A percentile compares a stretch with the other conserved stretches of the same genome.
These are phyloP conservation scores for Fusarium euwallaceae DNA, from an alignment of 2,329 filamentous ascomycete species.

Conservation along the genomic window DNA sequence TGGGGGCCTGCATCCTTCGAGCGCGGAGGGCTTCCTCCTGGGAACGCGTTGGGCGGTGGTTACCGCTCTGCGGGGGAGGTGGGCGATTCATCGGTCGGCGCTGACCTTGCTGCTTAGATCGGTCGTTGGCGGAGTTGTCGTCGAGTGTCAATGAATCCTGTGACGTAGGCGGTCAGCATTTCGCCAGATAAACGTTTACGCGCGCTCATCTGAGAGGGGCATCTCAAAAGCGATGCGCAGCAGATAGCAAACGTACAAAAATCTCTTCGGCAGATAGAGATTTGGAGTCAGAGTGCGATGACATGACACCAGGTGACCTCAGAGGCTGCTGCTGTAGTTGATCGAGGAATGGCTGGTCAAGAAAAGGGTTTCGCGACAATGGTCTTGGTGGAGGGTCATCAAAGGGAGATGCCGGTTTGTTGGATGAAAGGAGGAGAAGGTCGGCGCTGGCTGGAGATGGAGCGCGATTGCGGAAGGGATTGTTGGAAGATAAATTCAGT, in stretches of 20 bases:
- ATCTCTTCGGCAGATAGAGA: conserved; percentile 75
- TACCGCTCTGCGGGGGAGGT: conserved; percentile 50
- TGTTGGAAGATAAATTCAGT: conserved; percentile 83
- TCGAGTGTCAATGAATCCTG: conserved; percentile 78
- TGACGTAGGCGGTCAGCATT: conserved; percentile 26
- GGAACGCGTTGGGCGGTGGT: conserved; percentile 74
- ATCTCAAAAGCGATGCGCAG: background rate
- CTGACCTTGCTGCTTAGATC: conserved; percentile 56
- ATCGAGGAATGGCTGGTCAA: conserved; percentile 64
- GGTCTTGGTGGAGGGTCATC: conserved; percentile 72
- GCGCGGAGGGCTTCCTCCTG: conserved; percentile 73
- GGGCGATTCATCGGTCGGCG: conserved; percentile 53
- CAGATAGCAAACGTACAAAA: conserved; percentile 72
- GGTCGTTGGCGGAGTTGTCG: conserved; percentile 62
- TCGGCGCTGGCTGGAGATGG: conserved; percentile 66
- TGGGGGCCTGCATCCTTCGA: conserved; percentile 56
- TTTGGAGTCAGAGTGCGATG: conserved; percentile 59
- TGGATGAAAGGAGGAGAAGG: conserved; percentile 48
- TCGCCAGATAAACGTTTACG: background rate
- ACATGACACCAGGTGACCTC: conserved; percentile 64
- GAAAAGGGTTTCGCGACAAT: conserved; percentile 81
- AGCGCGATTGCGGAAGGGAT: conserved; percentile 82
- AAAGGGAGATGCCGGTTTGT: conserved; percentile 68
- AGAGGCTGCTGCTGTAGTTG: conserved; percentile 51
- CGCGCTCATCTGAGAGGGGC: background rate